Percentiles rank a stretch among this genome's conserved stretches.
These are phyloP conservation scores for Monosporozyma solicola DNA, from an alignment of 805 yeast genomes.

Conservation along the genomic window DNA sequence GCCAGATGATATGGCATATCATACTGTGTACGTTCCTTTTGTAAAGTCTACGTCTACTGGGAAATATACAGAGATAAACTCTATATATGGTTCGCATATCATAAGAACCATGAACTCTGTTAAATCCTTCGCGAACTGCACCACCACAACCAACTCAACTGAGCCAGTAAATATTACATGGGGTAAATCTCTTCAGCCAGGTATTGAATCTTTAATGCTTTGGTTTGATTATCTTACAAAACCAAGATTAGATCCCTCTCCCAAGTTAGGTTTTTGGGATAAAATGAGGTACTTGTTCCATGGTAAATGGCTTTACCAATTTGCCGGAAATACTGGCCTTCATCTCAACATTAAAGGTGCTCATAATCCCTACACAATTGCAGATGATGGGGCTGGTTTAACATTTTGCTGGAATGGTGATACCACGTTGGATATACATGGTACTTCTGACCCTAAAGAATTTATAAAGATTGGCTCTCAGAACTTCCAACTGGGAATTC, in stretches of 20 bases:
- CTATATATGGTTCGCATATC: slow-evolving; percentile 48
- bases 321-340: slow-evolving; percentile 40
- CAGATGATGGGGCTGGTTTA: slow-evolving; percentile 53
- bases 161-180: slow-evolving; percentile 48
- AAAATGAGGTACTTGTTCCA: slow-evolving; percentile 48
- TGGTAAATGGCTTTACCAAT: slow-evolving; percentile 41
- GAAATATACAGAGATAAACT: slow-evolving; percentile 32
- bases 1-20: slow-evolving; percentile 35
- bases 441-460: slow-evolving; percentile 39
- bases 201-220: slow-evolving; percentile 49
- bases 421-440: slow-evolving; percentile 43
- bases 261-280: slow-evolving; percentile 66
- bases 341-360: slow-evolving; percentile 57
- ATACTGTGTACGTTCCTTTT: slow-evolving; percentile 48
- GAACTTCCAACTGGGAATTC: slow-evolving; percentile 48
- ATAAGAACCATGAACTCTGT: slow-evolving; percentile 58
- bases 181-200: slow-evolving; percentile 58
- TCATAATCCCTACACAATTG: slow-evolving; percentile 46
- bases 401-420: slow-evolving; percentile 57
- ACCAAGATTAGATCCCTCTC: slow-evolving; percentile 59
- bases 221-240: slow-evolving; percentile 61
- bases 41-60: slow-evolving; percentile 39
- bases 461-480: slow-evolving; percentile 47
- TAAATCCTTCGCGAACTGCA: slow-evolving; percentile 44
- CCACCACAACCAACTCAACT: slow-evolving; percentile 37